Percentiles rank a stretch among this genome's conserved stretches.
phyloP scores from a whole-genome alignment of 2,329 filamentous ascomycete genomes.

The Fusarium sp. region DNA sequence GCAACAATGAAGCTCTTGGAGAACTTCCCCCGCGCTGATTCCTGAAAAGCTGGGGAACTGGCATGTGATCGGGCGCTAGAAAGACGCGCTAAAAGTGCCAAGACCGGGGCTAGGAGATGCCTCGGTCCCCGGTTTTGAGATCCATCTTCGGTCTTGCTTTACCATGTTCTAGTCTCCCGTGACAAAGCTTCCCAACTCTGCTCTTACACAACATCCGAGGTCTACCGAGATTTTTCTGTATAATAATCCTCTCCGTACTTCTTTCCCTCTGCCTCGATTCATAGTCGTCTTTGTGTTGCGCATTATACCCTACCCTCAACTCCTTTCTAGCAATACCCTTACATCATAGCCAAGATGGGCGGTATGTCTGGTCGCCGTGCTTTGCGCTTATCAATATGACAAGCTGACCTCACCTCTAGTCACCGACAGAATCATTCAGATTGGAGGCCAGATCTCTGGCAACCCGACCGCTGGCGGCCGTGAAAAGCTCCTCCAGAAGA shows the following conservation, averaged over 20 bases:
- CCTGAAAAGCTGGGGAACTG: conserved; percentile 46
- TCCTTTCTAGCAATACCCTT: conserved; percentile 7
- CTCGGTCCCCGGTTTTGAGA: conserved; percentile 51
- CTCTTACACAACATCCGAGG: conserved; percentile 48
- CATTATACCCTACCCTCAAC: conserved; percentile 29
- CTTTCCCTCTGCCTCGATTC: conserved; percentile 15
- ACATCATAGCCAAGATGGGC: conserved; percentile 52
- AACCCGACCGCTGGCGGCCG: conserved; percentile 67
- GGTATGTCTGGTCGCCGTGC: conserved; percentile 49
- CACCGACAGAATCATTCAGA: conserved; percentile 69
- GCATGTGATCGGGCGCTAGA: conserved; percentile 50
- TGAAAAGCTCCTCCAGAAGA: conserved; percentile 73
- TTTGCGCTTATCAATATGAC: neutral
- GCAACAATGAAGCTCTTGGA: conserved; percentile 22
- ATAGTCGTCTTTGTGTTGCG: conserved; percentile 20
- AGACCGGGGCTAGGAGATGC: conserved; percentile 49
- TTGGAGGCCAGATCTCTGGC: conserved; percentile 73
- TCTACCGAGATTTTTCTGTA: conserved; percentile 42
- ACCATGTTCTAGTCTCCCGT: conserved; percentile 31
- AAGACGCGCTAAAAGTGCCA: conserved; percentile 44
- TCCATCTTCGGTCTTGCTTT: conserved; percentile 24
- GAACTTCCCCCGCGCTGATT: conserved; percentile 35
- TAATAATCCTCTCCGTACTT: conserved; percentile 23
- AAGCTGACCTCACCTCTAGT: conserved; percentile 56
- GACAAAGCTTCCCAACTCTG: conserved; percentile 34